phyloP scores from a whole-genome alignment of 495 filamentous ascomycete genomes.

The Bryoglossum gracile region DNA sequence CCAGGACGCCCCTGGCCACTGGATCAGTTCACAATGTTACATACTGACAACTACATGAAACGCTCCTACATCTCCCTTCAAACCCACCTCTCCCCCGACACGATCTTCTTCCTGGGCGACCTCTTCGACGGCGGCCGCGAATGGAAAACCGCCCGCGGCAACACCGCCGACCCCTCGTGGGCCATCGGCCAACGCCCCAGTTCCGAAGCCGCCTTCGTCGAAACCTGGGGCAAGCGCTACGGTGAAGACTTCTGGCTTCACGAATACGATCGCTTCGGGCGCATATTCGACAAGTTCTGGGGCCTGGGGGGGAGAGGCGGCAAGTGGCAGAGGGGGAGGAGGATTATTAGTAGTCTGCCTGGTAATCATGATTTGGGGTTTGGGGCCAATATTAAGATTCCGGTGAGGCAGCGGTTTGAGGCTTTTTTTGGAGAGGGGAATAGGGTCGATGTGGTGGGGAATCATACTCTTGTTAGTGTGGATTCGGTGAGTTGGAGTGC shows the following conservation, averaged over 20 bases:
- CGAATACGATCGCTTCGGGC: slow-evolving; percentile 72
- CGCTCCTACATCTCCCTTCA: slow-evolving; percentile 71
- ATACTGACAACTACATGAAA: slow-evolving; percentile 84
- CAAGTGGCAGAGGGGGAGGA: slow-evolving; percentile 41
- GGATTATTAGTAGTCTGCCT: slow-evolving; percentile 73
- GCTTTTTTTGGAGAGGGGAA: slow-evolving; percentile 87
- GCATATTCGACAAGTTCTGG: slow-evolving; percentile 69
- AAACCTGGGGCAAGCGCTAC: slow-evolving; percentile 64
- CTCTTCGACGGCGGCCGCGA: slow-evolving; percentile 95
- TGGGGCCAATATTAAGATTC: slow-evolving; percentile 68
- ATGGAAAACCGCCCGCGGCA: slow-evolving; percentile 63
- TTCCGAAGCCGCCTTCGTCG: slow-evolving; percentile 42
- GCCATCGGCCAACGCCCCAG: slow-evolving; percentile 38
- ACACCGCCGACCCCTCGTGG: slow-evolving; percentile 55
- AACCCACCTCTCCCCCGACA: slow-evolving; percentile 63
- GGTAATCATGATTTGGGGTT: slow-evolving; percentile 98
- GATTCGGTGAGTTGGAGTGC: slow-evolving; percentile 85
- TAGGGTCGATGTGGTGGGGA: slow-evolving; percentile 80
- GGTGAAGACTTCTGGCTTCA: slow-evolving; percentile 71
- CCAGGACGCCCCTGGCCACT: slow-evolving; percentile 88
- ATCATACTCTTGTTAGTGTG: slow-evolving; percentile 90
- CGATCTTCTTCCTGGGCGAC: slow-evolving; percentile 85
- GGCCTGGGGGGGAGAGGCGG: slow-evolving; percentile 34
- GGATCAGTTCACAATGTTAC: slow-evolving; percentile 64
- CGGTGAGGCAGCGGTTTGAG: slow-evolving; percentile 75